Percentiles rank a stretch among this genome's conserved stretches.
These are phyloP conservation scores for Daphne laureola DNA, from an alignment of 441 rosid genomes.

Conservation along the genomic window DNA sequence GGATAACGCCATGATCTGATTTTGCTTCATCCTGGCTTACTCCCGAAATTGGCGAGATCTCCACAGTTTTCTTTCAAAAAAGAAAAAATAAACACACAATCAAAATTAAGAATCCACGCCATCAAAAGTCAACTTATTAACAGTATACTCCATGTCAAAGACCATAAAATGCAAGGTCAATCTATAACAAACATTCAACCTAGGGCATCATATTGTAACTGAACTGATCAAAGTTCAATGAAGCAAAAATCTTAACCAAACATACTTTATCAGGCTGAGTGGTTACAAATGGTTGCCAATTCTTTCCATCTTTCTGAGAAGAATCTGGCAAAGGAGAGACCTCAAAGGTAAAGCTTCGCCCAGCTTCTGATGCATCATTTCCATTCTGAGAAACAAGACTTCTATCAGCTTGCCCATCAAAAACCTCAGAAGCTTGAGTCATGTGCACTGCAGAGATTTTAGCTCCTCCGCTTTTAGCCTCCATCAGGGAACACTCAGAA, in stretches of 20 bases:
- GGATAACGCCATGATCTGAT: constrained; percentile 28
- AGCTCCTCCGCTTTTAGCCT: constrained; percentile 27
- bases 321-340: constrained; percentile 27
- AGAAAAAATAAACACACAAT: background rate
- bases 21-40: constrained; percentile 35
- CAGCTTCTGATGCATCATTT: constrained; percentile 38
- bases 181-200: too few species aligned
- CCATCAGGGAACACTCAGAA: constrained; percentile 34
- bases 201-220: too few species aligned
- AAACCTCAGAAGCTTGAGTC: constrained; percentile 22
- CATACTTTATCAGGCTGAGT: constrained; percentile 30
- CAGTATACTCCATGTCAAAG: too few species aligned
- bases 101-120: background rate
- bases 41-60: constrained; percentile 45
- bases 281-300: constrained; percentile 37
- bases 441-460: constrained; percentile 28
- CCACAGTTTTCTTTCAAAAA: constrained; percentile 34
- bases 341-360: constrained; percentile 50
- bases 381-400: constrained; percentile 26
- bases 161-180: too few species aligned
- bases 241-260: constrained; percentile 31
- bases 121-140: too few species aligned
- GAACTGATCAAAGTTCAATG: background rate
- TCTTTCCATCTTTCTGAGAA: constrained; percentile 33
- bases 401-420: constrained; percentile 23